These are phyloP conservation scores for Pelargonium australe DNA, from an alignment of 441 rosid genomes.

Conservation along the genomic window DNA sequence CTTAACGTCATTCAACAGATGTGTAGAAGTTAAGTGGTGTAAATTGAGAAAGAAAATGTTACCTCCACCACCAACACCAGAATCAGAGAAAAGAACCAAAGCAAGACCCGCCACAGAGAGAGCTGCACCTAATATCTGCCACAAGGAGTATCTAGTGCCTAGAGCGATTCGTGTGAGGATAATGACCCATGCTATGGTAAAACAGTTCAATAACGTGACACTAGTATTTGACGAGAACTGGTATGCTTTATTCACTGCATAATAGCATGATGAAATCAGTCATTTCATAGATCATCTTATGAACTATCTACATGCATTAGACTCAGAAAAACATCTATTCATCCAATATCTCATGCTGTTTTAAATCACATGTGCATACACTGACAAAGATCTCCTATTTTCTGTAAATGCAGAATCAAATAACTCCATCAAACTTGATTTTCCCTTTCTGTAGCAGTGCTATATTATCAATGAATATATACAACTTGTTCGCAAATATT, in stretches of 20 bases:
- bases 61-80: constrained; percentile 59
- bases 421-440: background rate
- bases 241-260: constrained; percentile 52
- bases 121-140: constrained; percentile 50
- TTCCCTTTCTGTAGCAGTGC: background rate
- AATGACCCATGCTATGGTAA: constrained; percentile 51
- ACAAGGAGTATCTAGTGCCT: constrained; percentile 47
- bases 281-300: background rate
- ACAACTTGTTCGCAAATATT: background rate
- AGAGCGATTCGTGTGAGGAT: constrained; percentile 46
- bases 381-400: background rate
- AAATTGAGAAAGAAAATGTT: background rate
- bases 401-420: background rate
- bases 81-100: constrained; percentile 50
- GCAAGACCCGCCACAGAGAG: constrained; percentile 51
- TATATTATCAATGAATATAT: background rate
- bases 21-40: background rate
- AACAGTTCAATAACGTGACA: constrained; percentile 58
- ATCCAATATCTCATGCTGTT: background rate
- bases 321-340: background rate
- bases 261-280: constrained; percentile 6
- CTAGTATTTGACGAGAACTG: constrained; percentile 63
- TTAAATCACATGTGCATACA: background rate
- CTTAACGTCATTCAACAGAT: background rate
- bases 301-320: background rate